Conservation (phyloP, 2,329 filamentous ascomycete species). For the Esteya vermicola region DNA sequence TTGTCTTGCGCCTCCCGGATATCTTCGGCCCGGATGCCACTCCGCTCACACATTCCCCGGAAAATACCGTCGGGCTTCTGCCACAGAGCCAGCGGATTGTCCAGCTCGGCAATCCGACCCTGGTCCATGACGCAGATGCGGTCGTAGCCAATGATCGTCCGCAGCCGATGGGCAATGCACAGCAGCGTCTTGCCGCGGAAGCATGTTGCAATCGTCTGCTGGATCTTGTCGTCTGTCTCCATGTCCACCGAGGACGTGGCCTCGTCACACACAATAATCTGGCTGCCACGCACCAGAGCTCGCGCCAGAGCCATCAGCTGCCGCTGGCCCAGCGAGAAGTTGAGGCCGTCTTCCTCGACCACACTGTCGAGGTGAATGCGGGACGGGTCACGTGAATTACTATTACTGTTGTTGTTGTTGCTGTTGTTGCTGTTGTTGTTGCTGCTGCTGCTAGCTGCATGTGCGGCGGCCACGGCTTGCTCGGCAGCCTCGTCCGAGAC, state of each 20-base stretch:
- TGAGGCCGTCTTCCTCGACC: constrained; percentile 89
- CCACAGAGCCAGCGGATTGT: constrained; percentile 61
- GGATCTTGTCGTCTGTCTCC: constrained; percentile 93
- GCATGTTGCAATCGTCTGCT: constrained; percentile 69
- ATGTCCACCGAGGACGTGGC: constrained; percentile 89
- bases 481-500: constrained; percentile 28
- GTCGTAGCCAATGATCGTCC: constrained; percentile 89
- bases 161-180: constrained; percentile 83
- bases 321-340: constrained; percentile 88
- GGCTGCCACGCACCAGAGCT: constrained; percentile 72
- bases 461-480: constrained; percentile 8
- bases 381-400: constrained; percentile 18
- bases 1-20: constrained; percentile 25
- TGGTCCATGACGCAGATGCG: constrained; percentile 94
- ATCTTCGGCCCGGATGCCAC: constrained; percentile 53
- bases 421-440: neutral
- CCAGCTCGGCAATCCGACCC: constrained; percentile 76
- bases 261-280: constrained; percentile 95
- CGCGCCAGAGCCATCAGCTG: constrained; percentile 91
- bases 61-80: constrained; percentile 60
- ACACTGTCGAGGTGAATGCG: constrained; percentile 70
- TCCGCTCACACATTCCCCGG: constrained; percentile 75
- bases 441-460: constrained; percentile 1
- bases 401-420: neutral
- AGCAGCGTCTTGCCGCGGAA: constrained; percentile 80